Evolutionary conservation across 805 yeast genomes (phyloP).

Genomic region (Pichia rugopelliculosa): DNA sequence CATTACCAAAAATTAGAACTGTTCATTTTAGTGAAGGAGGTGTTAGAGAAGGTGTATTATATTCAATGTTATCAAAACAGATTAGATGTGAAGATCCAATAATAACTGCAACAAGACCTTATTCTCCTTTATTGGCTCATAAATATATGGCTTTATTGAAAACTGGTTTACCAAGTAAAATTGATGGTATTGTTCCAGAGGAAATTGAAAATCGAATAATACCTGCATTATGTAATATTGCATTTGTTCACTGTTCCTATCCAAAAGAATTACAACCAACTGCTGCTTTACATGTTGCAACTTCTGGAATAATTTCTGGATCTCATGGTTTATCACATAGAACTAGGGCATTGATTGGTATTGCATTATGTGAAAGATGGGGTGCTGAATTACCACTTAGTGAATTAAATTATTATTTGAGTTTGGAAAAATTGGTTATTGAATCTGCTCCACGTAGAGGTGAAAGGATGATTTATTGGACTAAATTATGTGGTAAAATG

Average conservation of each 20-base stretch:
- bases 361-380: conserved; percentile 75
- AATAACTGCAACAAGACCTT: conserved; percentile 60
- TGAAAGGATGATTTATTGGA: conserved; percentile 60
- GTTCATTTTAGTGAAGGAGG: conserved; percentile 72
- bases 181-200: conserved; percentile 40
- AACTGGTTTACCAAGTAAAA: conserved; percentile 46
- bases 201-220: conserved; percentile 53
- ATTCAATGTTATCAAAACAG: conserved; percentile 49
- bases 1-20: conserved; percentile 52
- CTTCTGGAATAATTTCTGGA: conserved; percentile 69
- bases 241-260: conserved; percentile 70
- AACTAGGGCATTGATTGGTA: conserved; percentile 62
- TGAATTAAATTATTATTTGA: conserved; percentile 40
- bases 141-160: conserved; percentile 47
- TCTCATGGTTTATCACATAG: conserved; percentile 70
- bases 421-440: conserved; percentile 42
- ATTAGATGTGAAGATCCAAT: conserved; percentile 63
- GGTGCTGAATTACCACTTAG: conserved; percentile 65
- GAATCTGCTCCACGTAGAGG: conserved; percentile 34
- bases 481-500: conserved; percentile 60
- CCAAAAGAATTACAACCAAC: conserved; percentile 72
- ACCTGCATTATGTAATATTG: conserved; percentile 65
- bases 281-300: conserved; percentile 64
- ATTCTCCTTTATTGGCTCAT: conserved; percentile 57
- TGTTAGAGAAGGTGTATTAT: conserved; percentile 68